Conservation (phyloP, 805 yeast species). For the Phaffomyces thermotolerans region DNA sequence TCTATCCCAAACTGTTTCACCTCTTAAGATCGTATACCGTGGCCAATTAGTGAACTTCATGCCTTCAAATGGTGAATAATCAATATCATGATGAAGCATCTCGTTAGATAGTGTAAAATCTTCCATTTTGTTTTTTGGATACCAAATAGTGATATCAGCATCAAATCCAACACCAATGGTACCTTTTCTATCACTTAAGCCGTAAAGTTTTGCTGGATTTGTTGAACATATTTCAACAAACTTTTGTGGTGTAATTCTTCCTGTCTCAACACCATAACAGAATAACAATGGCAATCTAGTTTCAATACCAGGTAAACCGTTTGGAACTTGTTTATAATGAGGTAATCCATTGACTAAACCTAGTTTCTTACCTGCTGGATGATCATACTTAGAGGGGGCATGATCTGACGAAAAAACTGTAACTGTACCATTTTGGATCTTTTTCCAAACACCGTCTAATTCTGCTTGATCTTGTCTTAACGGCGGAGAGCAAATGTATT, state of each 20-base stretch:
- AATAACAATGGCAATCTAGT: conserved; percentile 38
- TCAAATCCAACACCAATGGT: conserved; percentile 38
- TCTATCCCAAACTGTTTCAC: conserved; percentile 27
- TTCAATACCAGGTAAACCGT: conserved; percentile 44
- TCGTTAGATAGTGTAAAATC: conserved; percentile 24
- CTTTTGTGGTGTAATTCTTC: conserved; percentile 32
- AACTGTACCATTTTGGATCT: conserved; percentile 39
- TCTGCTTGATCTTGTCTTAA: conserved; percentile 33
- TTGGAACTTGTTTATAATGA: conserved; percentile 38
- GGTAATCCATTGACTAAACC: conserved; percentile 35
- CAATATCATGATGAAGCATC: conserved; percentile 31
- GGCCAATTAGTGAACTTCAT: conserved; percentile 39
- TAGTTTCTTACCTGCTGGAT: conserved; percentile 34
- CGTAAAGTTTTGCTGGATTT: conserved; percentile 41
- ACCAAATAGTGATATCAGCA: conserved; percentile 44
- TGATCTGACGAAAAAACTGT: conserved; percentile 41
- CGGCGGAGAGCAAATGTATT: conserved; percentile 45
- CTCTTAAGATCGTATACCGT: conserved; percentile 35
- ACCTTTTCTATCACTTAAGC: conserved; percentile 35
- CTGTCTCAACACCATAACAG: conserved; percentile 37
- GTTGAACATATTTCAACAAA: conserved; percentile 39
- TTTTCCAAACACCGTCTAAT: conserved; percentile 38
- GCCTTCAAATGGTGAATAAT: conserved; percentile 35
- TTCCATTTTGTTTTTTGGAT: conserved; percentile 29
- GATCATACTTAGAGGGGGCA: conserved; percentile 37